Evolutionary conservation across 169 alveolate species (phyloP).

Genomic region (Besnoitia besnoiti): DNA sequence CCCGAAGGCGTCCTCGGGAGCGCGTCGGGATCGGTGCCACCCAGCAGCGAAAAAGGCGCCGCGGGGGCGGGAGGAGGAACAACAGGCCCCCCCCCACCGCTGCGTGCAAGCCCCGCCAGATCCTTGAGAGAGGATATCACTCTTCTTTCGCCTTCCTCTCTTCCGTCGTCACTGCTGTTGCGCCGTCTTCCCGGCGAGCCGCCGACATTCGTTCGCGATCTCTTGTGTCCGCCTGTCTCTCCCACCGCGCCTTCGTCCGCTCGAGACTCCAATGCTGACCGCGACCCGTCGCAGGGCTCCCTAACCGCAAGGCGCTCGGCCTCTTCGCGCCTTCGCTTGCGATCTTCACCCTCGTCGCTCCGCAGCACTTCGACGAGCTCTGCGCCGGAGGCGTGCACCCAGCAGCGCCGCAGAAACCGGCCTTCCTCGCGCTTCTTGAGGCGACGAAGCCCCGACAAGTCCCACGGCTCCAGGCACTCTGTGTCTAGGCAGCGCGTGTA

Average conservation of each 20-base stretch:
- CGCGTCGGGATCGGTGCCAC: too few species aligned
- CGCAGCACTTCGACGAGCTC: neutral
- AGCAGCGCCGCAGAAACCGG: neutral
- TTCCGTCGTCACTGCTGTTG: too few species aligned
- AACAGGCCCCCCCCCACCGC: too few species aligned
- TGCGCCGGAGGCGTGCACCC: neutral
- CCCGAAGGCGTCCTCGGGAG: too few species aligned
- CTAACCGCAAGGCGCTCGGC: neutral
- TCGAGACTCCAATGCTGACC: neutral
- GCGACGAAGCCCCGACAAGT: neutral
- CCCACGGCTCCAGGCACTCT: constrained; percentile 71
- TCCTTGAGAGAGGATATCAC: too few species aligned
- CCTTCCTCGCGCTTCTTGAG: neutral
- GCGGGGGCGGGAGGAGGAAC: too few species aligned
- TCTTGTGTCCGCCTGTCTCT: too few species aligned
- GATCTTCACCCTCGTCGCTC: neutral
- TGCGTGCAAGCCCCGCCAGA: too few species aligned
- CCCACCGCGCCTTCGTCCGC: neutral
- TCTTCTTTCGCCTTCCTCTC: too few species aligned
- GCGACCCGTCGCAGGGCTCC: neutral
- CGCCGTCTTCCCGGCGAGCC: too few species aligned
- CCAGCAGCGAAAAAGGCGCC: too few species aligned
- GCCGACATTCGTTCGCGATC: too few species aligned
- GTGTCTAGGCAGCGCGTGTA: constrained; percentile 61
- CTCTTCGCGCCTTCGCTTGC: neutral